These are phyloP conservation scores for Geotrichum ghanense DNA, from an alignment of 805 yeast species.

Conservation along the genomic window DNA sequence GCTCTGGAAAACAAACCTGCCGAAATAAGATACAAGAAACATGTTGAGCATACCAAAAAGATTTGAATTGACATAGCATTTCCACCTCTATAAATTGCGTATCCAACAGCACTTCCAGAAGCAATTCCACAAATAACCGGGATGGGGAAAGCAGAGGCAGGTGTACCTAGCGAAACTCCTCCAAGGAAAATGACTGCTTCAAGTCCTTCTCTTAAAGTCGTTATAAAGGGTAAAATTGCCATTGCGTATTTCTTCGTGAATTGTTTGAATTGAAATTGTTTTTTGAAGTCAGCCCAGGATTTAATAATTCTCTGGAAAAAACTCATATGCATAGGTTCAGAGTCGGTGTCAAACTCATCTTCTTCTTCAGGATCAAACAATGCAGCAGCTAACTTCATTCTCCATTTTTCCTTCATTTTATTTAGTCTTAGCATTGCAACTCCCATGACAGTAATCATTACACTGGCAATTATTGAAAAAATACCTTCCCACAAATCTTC, in stretches of 20 bases:
- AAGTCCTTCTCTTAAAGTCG: conserved; percentile 91
- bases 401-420: conserved; percentile 96
- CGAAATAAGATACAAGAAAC: conserved; percentile 77
- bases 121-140: conserved; percentile 84
- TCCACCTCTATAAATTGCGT: conserved; percentile 68
- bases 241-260: conserved; percentile 66
- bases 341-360: conserved; percentile 10
- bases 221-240: conserved; percentile 82
- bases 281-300: conserved; percentile 15
- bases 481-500: conserved; percentile 98
- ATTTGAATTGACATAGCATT: conserved; percentile 72
- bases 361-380: conserved; percentile 40
- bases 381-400: conserved; percentile 84
- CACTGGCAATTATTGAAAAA: conserved; percentile 80
- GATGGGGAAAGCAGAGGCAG: conserved; percentile 72
- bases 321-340: conserved; percentile 4
- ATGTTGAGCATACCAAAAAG: conserved; percentile 78
- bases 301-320: background rate
- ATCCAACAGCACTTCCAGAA: conserved; percentile 68
- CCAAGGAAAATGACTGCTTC: conserved; percentile 96
- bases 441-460: conserved; percentile 89
- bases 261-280: conserved; percentile 31
- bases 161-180: conserved; percentile 71
- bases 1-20: conserved; percentile 93
- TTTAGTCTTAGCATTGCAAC: conserved; percentile 91